Conservation (phyloP, 2,329 filamentous ascomycete species). For the Penicillium capsulatum region DNA sequence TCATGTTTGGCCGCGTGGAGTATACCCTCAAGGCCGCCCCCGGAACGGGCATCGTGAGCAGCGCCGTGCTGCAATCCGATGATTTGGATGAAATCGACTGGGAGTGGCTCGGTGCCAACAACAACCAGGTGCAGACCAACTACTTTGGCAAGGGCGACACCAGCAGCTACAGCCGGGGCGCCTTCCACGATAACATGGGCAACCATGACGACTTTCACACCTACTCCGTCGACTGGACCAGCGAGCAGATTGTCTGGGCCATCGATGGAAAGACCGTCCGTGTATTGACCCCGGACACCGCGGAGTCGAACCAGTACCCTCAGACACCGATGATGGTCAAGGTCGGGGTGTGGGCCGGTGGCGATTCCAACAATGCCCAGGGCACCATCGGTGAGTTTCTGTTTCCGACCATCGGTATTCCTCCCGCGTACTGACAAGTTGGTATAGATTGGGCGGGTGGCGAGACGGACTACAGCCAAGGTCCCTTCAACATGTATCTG, state of each 20-base stretch:
- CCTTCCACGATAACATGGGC: constrained; percentile 64
- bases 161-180: constrained; percentile 78
- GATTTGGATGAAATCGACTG: constrained; percentile 93
- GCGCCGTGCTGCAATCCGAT: constrained; percentile 85
- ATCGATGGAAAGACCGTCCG: constrained; percentile 75
- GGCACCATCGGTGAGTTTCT: constrained; percentile 65
- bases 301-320: constrained; percentile 71
- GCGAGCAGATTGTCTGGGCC: constrained; percentile 78
- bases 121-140: constrained; percentile 82
- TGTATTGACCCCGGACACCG: constrained; percentile 65
- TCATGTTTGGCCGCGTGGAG: constrained; percentile 96
- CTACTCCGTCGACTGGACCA: constrained; percentile 90
- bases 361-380: constrained; percentile 70
- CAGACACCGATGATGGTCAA: constrained; percentile 95
- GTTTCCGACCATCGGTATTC: constrained; percentile 3
- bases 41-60: constrained; percentile 88
- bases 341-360: constrained; percentile 87
- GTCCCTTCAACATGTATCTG: constrained; percentile 83
- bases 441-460: constrained; percentile 74
- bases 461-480: constrained; percentile 73
- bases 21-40: constrained; percentile 80
- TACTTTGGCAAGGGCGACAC: constrained; percentile 94
- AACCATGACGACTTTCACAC: constrained; percentile 76
- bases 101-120: constrained; percentile 84
- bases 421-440: constrained; percentile 10